Conservation (phyloP, 2,329 filamentous ascomycete genomes). For the Ophiocordyceps camponoti-leonardi region DNA sequence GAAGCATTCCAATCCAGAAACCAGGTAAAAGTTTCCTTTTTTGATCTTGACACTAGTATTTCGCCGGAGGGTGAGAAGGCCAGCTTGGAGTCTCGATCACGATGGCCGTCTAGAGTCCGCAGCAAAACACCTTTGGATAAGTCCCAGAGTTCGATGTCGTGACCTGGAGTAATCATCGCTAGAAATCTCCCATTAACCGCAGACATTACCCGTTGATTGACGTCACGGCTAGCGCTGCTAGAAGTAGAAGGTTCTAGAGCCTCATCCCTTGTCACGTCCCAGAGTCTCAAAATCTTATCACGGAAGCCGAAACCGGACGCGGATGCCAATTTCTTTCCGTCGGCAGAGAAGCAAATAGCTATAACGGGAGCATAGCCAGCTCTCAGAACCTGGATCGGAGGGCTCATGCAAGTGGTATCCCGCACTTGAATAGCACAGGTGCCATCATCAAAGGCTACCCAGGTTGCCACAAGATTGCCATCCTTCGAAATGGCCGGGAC, state of each 20-base stretch:
- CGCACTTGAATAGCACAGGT: neutral
- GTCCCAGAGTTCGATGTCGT: neutral
- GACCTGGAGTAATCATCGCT: neutral
- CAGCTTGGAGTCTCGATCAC: neutral
- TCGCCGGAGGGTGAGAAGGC: neutral
- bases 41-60: neutral
- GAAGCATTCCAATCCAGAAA: neutral
- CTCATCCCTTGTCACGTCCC: neutral
- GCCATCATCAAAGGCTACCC: neutral
- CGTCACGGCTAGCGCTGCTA: neutral
- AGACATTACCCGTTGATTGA: neutral
- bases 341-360: neutral
- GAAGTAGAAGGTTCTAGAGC: neutral
- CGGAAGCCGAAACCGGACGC: too few relatives aligned
- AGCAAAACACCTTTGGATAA: neutral
- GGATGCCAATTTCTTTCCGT: neutral
- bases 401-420: neutral
- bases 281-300: neutral
- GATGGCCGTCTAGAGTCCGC: neutral
- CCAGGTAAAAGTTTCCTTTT: neutral
- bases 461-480: neutral
- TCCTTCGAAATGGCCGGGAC: neutral
- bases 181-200: neutral
- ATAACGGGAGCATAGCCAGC: neutral
- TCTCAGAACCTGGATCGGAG: neutral